Base-by-base conservation (phyloP, 352 stramenopile genomes). In the Globisporangium lucens region DNA sequence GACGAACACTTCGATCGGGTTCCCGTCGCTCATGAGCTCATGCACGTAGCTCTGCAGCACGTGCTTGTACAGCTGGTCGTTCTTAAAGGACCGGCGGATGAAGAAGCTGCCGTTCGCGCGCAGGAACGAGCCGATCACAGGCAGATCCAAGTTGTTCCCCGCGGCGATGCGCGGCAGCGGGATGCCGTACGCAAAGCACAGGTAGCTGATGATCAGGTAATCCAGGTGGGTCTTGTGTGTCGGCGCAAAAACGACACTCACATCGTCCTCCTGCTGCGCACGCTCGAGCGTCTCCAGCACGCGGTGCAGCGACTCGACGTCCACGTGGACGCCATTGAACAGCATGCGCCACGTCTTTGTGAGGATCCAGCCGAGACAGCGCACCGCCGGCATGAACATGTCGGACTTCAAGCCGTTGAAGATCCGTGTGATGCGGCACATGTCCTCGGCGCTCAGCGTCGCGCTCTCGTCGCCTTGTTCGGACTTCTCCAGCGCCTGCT, bases 151-250 rank as follows among this genome's bases (percentile, higher is more conserved):
- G 74, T 97, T 97, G 77, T 96, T 93, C 2, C 90, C 90, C 0
- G 89, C 88, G 0, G 87, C 89, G 68, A 97, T 97, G 33, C 87
- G 84, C 1, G 89, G 90, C 56, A 94, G 61, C 13, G 89, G 87
- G 55, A 97, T 83, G 61, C 91, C 86, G 67, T 96, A 97, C 6
- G 83, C 84, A 61, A 95, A 96, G 73, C 84, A 95, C 58, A 97
- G 63, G 69, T 97, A 97, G 65, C 87, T 96, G 68, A 97, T 87
- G 64, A 97, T 89, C 33, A 97, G 71, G 68, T 97, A 97, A 72
- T 97, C 90, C 63, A 97, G 68, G 62, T 97, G 89, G 41, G 77
- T 92, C 73, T 95, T 91, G 75, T 97, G 90, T 29, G 90, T 97
- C 17, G 90, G 90, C 10, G 89, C 80, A 69, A 95, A 93, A 52